Evolutionary conservation across 495 filamentous ascomycete species (phyloP).

Genomic region (Geopyxis carbonaria): DNA sequence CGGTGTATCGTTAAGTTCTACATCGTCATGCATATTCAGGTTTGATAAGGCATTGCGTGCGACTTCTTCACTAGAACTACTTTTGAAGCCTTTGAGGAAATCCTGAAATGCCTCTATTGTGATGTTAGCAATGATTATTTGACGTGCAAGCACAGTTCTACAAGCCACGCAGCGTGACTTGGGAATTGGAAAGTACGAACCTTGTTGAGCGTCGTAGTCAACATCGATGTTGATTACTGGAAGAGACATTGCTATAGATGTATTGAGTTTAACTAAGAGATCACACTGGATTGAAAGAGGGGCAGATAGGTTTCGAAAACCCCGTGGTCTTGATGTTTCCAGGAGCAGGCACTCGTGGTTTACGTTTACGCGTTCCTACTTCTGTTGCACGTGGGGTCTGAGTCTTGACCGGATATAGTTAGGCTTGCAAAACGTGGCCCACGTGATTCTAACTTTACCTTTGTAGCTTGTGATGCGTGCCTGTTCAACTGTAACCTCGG

Average conservation of each 20-base stretch:
- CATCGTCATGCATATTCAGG: conserved; percentile 77
- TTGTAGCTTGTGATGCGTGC: too few relatives aligned
- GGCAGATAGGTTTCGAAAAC: not conserved
- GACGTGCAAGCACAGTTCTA: not conserved
- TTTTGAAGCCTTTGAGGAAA: conserved; percentile 80
- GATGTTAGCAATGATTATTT: not conserved
- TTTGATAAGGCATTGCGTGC: conserved; percentile 59
- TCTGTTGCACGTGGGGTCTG: too few relatives aligned
- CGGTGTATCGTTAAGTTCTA: conserved; percentile 36
- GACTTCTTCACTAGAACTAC: conserved; percentile 50
- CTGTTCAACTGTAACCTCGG: too few relatives aligned
- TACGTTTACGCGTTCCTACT: too few relatives aligned
- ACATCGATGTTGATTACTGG: conserved; percentile 28
- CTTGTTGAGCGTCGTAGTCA: conserved; percentile 70
- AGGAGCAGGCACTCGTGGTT: too few relatives aligned
- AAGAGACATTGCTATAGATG: conserved; percentile 7
- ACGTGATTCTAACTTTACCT: too few relatives aligned
- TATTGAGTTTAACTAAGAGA: not conserved
- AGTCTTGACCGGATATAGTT: too few relatives aligned
- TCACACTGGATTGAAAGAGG: conserved; percentile 1
- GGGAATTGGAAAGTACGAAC: conserved; percentile 30
- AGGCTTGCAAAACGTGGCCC: too few relatives aligned
- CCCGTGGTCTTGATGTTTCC: too few relatives aligned
- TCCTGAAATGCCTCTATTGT: conserved; percentile 59
- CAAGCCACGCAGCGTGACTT: not conserved